Conservation (phyloP, 148 eudicot species). For the Camellia japonica region DNA sequence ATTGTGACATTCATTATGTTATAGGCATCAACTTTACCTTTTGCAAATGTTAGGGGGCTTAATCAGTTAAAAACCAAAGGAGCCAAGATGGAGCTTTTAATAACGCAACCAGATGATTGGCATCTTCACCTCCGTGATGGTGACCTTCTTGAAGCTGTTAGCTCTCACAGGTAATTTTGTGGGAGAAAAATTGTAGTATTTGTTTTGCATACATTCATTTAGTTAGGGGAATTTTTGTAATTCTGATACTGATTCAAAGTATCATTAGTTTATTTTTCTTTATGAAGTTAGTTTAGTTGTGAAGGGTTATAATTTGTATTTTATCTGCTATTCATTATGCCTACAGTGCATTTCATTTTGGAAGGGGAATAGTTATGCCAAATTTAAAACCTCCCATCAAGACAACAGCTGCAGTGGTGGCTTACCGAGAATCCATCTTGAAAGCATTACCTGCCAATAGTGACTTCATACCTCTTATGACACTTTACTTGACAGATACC, state of each 20-base stretch:
- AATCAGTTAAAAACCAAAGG: conserved; percentile 30
- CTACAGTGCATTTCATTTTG: conserved; percentile 71
- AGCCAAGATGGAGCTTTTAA: conserved; percentile 68
- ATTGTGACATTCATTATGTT: not conserved
- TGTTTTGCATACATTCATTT: not conserved
- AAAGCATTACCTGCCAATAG: conserved; percentile 59
- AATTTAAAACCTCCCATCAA: conserved; percentile 90
- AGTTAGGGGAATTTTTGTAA: not conserved
- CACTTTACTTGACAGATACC: conserved; percentile 85
- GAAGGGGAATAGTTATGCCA: conserved; percentile 96
- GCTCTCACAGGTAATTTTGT: conserved; percentile 63
- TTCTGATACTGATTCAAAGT: not conserved
- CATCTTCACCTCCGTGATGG: conserved; percentile 99
- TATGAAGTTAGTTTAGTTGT: not conserved
- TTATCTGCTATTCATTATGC: conserved; percentile 2
- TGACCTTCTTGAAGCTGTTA: conserved; percentile 80
- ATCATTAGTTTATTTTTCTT: conserved; percentile 7
- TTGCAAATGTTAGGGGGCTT: conserved; percentile 22
- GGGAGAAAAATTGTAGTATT: not conserved
- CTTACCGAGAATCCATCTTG: conserved; percentile 72
- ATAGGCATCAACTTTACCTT: conserved; percentile 42
- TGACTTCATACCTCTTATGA: conserved; percentile 87
- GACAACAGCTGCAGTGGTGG: conserved; percentile 74
- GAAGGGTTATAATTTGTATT: not conserved
- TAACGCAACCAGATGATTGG: conserved; percentile 97